These are phyloP conservation scores for Ajuga reptans DNA, from an alignment of 305 asterid genomes.

Conservation along the genomic window DNA sequence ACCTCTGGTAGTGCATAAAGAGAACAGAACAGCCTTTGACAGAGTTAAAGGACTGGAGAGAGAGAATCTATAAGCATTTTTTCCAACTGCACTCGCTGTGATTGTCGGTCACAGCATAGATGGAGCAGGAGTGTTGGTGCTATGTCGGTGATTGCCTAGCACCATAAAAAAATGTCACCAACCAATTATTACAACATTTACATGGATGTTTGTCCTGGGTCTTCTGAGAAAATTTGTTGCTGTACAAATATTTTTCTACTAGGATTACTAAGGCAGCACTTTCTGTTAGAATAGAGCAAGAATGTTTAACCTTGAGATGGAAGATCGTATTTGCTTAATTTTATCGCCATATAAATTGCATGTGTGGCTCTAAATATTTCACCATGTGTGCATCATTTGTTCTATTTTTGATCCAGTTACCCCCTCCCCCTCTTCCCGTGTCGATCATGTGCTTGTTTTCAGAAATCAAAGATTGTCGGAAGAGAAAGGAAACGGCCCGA, in stretches of 20 bases:
- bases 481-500: constrained; percentile 77
- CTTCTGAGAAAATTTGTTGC: neutral
- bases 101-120: neutral
- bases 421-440: neutral
- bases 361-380: neutral
- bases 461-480: constrained; percentile 81
- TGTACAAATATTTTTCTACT: constrained; percentile 1
- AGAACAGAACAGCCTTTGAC: neutral
- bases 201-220: neutral
- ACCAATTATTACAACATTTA: neutral
- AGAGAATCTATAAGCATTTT: neutral
- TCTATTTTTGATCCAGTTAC: neutral
- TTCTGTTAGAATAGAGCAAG: neutral
- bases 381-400: neutral
- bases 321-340: neutral
- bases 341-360: neutral
- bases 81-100: neutral
- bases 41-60: neutral
- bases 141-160: neutral
- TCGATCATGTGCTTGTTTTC: constrained; percentile 21
- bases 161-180: neutral
- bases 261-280: neutral
- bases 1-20: neutral
- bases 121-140: neutral
- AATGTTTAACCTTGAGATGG: neutral